Conservation (phyloP, 495 filamentous ascomycete species). For the Aspergillus ellipticus region DNA sequence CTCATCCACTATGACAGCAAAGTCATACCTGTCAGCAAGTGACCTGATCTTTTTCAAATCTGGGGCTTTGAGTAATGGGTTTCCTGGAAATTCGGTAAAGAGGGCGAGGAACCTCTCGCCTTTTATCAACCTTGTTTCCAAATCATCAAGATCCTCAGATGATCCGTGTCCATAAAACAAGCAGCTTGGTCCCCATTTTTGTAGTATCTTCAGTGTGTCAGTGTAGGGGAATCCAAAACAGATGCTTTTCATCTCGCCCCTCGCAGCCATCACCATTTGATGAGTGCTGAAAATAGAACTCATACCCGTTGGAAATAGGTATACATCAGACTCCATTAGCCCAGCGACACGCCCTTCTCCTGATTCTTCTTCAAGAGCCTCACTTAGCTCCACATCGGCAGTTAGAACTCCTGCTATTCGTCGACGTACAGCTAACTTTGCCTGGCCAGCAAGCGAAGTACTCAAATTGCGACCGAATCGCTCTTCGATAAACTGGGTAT, state of each 20-base stretch:
- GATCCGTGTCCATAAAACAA: conserved; percentile 87
- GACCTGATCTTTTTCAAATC: conserved; percentile 74
- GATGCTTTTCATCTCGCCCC: conserved; percentile 37
- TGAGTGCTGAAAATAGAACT: conserved; percentile 90
- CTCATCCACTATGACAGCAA: conserved; percentile 90
- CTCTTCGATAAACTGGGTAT: conserved; percentile 83
- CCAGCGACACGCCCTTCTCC: conserved; percentile 54
- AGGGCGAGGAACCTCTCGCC: conserved; percentile 81
- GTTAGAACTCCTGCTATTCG: conserved; percentile 87
- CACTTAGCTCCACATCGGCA: conserved; percentile 63
- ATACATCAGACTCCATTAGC: conserved; percentile 85
- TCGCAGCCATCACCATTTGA: conserved; percentile 59
- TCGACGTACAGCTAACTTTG: conserved; percentile 78
- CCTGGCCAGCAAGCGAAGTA: conserved; percentile 67
- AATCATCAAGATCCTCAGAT: conserved; percentile 76
- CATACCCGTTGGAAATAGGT: conserved; percentile 87
- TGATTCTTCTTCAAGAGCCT: conserved; percentile 51
- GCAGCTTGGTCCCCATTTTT: conserved; percentile 92
- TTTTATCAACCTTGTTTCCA: conserved; percentile 64
- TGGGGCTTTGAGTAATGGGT: conserved; percentile 82
- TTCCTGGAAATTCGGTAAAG: conserved; percentile 93
- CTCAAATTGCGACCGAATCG: conserved; percentile 91
- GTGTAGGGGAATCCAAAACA: conserved; percentile 80
- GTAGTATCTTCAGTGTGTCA: conserved; percentile 88
- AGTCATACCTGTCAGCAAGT: conserved; percentile 80